Base-by-base conservation (phyloP, 179 eudicot genomes). In the Corrigiola litoralis region DNA sequence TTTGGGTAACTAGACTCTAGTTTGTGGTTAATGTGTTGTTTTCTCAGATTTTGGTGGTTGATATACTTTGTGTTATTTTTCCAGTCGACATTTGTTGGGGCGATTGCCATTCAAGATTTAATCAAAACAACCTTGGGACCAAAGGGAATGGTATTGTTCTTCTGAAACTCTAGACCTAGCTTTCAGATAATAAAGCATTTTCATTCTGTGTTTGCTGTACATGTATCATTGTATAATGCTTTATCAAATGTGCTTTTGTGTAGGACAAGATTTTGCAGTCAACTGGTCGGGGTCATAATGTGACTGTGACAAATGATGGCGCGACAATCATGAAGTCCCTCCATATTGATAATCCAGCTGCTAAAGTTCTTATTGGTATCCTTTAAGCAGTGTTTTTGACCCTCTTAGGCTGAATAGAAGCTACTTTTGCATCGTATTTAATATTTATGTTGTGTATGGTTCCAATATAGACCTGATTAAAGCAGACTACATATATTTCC, bases 311-410 rank as follows among this genome's bases (percentile, higher is more conserved):
- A 66, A 94, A 94, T 77, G 99, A 90, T 73, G 99, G 99, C 61
- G 97, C 99, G 28, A 94, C 99, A 54, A 94, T 94, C 49, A 76
- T 94, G 76, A 94, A 94, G 84, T 94, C 99, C 67, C 97, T 94
- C 36, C 97, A 88, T 71, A 88, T 88, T 69, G 99, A 94, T 75
- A 94, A 88, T 67, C 88, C 99, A 33, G 96, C 99, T 58, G 97
- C 99, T 59, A 94, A 94, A 86, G 99, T 94, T 62, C 99, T 94
- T 67, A 77, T 94, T 58, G 99, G 99, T 94, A 90, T 90, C 89
- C 88, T 86, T 80, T 13, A 29, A 31, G 31, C 41, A 34, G 6
- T 17, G 23, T 49, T 40, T 24, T 24, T 5, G n/a, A n/a, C n/a
- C n/a, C n/a, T n/a, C n/a, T n/a, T n/a, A n/a, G n/a, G n/a, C n/a